phyloP scores from a whole-genome alignment of 1,139 yeast genomes.

The Saccharomyces uvarum region DNA sequence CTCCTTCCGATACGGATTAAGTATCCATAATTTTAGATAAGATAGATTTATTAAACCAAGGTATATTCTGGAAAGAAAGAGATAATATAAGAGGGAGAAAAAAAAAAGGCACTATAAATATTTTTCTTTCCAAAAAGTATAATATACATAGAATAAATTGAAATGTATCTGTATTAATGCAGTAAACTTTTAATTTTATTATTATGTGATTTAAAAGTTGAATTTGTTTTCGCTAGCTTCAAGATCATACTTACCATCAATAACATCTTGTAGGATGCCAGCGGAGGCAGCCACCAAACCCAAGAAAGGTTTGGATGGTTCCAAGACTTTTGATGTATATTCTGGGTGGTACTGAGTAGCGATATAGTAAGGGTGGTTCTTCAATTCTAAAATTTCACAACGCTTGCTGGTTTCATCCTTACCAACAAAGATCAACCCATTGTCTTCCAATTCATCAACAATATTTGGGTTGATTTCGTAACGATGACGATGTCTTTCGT shows the following conservation, averaged over 20 bases:
- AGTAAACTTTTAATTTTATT: conserved; percentile 1
- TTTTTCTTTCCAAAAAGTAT: not conserved
- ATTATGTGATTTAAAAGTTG: conserved; percentile 7
- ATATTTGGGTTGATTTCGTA: conserved; percentile 90
- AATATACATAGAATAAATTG: not conserved
- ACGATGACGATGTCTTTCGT: conserved; percentile 97
- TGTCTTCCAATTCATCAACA: conserved; percentile 57
- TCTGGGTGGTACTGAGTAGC: conserved; percentile 99
- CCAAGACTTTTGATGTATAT: conserved; percentile 89
- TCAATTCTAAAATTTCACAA: conserved; percentile 88
- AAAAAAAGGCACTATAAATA: not conserved
- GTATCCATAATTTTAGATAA: not conserved
- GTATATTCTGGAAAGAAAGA: not conserved
- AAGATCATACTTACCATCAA: conserved; percentile 14
- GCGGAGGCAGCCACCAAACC: conserved; percentile 81
- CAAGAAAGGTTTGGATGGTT: conserved; percentile 92
- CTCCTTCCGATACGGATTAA: not conserved
- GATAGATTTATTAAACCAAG: not conserved
- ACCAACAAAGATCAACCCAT: conserved; percentile 86
- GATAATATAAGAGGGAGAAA: not conserved
- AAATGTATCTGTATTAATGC: not conserved
- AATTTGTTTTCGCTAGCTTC: conserved; percentile 8
- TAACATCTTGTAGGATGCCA: conserved; percentile 13
- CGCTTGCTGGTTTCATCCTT: conserved; percentile 83
- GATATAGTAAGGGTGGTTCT: conserved; percentile 76